A percentile compares a stretch with the other conserved stretches of the same genome.
Evolutionary conservation across 805 yeast genomes (phyloP).

Genomic region (Metschnikowia kofuensis): DNA sequence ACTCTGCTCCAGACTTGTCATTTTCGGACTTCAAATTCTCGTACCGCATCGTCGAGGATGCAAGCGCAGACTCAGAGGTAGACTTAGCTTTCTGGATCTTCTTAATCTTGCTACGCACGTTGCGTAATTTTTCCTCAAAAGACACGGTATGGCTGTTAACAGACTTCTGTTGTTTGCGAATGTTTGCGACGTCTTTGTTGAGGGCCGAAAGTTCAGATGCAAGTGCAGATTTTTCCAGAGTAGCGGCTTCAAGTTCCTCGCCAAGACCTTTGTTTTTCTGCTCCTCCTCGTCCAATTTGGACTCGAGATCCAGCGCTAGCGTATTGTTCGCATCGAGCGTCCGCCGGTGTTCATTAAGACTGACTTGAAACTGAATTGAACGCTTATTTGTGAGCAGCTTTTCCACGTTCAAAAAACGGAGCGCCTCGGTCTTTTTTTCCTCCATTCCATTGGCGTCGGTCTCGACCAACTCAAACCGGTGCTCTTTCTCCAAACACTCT

Average conservation of each 20-base stretch:
- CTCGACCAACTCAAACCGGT: constrained; percentile 74
- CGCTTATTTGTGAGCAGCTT: constrained; percentile 53
- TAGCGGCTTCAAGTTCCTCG: constrained; percentile 32
- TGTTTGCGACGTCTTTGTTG: constrained; percentile 19
- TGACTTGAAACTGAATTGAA: constrained; percentile 56
- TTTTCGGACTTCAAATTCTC: constrained; percentile 45
- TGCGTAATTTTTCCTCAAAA: constrained; percentile 73
- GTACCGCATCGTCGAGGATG: constrained; percentile 46
- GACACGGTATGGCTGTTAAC: constrained; percentile 56
- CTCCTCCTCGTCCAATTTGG: constrained; percentile 42
- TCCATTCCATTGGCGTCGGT: constrained; percentile 63
- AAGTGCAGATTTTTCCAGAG: constrained; percentile 22
- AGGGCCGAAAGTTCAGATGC: constrained; percentile 13
- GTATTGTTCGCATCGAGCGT: constrained; percentile 38
- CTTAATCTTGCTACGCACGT: constrained; percentile 53
- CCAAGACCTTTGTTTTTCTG: constrained; percentile 37
- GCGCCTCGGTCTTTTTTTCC: constrained; percentile 70
- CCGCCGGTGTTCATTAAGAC: constrained; percentile 38
- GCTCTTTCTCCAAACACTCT: constrained; percentile 75
- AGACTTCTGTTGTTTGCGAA: constrained; percentile 31
- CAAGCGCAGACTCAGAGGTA: constrained; percentile 43
- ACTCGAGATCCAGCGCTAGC: constrained; percentile 38
- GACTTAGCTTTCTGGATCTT: constrained; percentile 57
- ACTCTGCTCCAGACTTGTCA: constrained; percentile 41
- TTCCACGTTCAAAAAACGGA: constrained; percentile 62